phyloP scores from a whole-genome alignment of 2,329 filamentous ascomycete species.

The Dactylellina sp. region DNA sequence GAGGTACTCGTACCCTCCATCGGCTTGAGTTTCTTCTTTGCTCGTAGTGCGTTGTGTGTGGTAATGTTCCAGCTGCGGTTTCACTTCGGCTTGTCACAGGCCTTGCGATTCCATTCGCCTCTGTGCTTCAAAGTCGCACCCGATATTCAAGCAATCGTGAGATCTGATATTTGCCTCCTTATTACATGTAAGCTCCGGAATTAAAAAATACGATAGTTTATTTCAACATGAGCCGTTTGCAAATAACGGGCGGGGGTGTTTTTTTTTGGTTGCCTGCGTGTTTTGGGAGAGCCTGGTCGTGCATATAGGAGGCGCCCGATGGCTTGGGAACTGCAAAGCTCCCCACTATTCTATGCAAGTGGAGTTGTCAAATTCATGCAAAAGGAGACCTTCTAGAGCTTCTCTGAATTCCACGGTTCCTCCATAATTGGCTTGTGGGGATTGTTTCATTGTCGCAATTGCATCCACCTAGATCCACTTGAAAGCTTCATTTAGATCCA shows the following conservation, averaged over 20 bases:
- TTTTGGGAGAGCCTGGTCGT: constrained; percentile 12
- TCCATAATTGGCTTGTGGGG: constrained; percentile 29
- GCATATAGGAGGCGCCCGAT: constrained; percentile 39
- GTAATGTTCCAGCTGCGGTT: constrained; percentile 57
- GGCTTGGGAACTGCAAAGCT: constrained; percentile 35
- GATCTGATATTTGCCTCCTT: constrained; percentile 35
- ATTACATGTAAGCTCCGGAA: constrained; percentile 19
- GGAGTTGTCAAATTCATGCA: constrained; percentile 44
- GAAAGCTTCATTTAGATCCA: constrained; percentile 32
- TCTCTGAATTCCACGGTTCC: constrained; percentile 30
- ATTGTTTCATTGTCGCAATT: constrained; percentile 56
- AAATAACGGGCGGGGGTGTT: constrained; percentile 30
- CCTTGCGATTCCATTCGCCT: constrained; percentile 42
- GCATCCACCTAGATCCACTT: constrained; percentile 41
- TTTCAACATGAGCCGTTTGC: constrained; percentile 8
- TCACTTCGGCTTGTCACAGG: constrained; percentile 54
- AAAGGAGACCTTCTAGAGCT: constrained; percentile 43
- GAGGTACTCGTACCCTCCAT: constrained; percentile 32
- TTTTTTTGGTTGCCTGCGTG: not conserved
- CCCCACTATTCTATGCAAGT: constrained; percentile 35
- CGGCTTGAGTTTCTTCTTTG: constrained; percentile 55
- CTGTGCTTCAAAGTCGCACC: constrained; percentile 41
- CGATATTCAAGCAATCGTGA: constrained; percentile 13
- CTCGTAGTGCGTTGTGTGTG: constrained; percentile 54
- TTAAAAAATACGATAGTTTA: constrained; percentile 8